These are phyloP conservation scores for Cadophora sp. DNA, from an alignment of 2,329 filamentous ascomycete species.

Conservation along the genomic window DNA sequence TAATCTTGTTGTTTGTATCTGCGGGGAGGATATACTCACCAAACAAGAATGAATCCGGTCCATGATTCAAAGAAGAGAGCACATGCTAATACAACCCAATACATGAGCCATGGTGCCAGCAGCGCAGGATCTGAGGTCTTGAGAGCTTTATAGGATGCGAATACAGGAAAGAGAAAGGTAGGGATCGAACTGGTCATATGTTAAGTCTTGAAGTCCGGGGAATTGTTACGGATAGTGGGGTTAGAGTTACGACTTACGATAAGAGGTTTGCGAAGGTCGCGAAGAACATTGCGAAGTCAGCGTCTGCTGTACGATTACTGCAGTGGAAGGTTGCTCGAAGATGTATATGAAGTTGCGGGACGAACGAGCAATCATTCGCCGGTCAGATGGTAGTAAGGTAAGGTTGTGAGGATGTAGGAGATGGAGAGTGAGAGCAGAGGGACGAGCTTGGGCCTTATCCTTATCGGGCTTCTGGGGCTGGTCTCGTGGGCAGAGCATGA, in stretches of 20 bases:
- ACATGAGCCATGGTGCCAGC: conserved; percentile 98
- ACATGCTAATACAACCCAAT: conserved; percentile 92
- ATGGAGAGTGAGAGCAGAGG: background rate
- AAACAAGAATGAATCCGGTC: conserved; percentile 84
- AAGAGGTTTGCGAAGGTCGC: conserved; percentile 78
- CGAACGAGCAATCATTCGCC: conserved; percentile 3
- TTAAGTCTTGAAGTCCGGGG: conserved; percentile 34
- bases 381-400: background rate
- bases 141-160: conserved; percentile 97
- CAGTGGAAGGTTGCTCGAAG: background rate
- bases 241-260: conserved; percentile 63
- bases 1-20: conserved; percentile 18
- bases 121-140: conserved; percentile 89
- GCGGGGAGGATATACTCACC: conserved; percentile 54
- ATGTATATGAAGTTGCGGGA: too few species aligned
- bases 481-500: conserved; percentile 22
- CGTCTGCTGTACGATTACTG: background rate
- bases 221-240: conserved; percentile 34
- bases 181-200: conserved; percentile 70
- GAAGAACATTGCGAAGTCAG: conserved; percentile 62
- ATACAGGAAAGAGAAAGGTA: conserved; percentile 92
- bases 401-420: background rate
- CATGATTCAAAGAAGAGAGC: conserved; percentile 85
- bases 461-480: conserved; percentile 10
- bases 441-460: conserved; percentile 6